Conservation (phyloP, 805 yeast genomes). For the Ogataea nakhonphanomensis region DNA sequence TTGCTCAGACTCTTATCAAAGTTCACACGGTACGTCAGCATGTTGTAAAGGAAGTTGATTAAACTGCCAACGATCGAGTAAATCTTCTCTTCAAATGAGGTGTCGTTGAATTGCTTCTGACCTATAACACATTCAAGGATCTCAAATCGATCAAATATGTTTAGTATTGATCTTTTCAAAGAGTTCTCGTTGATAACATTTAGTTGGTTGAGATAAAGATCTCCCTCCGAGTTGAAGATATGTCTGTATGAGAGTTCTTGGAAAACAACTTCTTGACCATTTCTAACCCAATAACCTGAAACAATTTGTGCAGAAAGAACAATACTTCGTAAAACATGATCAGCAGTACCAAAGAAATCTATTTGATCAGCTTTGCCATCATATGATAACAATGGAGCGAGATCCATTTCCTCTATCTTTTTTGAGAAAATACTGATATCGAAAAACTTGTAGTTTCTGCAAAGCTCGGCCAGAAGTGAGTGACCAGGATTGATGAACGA, state of each 20-base stretch:
- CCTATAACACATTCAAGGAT: constrained; percentile 30
- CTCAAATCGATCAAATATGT: constrained; percentile 56
- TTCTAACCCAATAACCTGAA: constrained; percentile 70
- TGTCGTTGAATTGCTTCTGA: constrained; percentile 26
- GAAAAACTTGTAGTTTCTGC: constrained; percentile 34
- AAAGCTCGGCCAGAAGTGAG: constrained; percentile 47
- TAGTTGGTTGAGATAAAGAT: constrained; percentile 45
- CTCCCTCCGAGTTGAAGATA: constrained; percentile 34
- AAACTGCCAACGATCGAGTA: constrained; percentile 42
- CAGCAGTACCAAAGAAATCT: constrained; percentile 49
- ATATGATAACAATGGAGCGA: constrained; percentile 12
- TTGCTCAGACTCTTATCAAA: constrained; percentile 23
- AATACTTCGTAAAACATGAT: constrained; percentile 54
- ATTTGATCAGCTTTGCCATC: constrained; percentile 10
- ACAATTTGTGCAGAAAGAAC: constrained; percentile 61
- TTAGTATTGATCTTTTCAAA: constrained; percentile 30
- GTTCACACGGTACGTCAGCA: constrained; percentile 34
- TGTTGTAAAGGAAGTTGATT: constrained; percentile 41
- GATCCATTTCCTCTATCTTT: constrained; percentile 11
- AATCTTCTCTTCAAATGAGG: constrained; percentile 48
- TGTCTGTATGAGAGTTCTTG: constrained; percentile 22
- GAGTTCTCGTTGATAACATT: constrained; percentile 40
- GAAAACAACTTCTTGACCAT: constrained; percentile 44
- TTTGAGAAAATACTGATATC: constrained; percentile 15
- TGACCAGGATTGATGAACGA: constrained; percentile 62